phyloP scores from a whole-genome alignment of 352 stramenopile genomes.

The Globisporangium parvum region DNA sequence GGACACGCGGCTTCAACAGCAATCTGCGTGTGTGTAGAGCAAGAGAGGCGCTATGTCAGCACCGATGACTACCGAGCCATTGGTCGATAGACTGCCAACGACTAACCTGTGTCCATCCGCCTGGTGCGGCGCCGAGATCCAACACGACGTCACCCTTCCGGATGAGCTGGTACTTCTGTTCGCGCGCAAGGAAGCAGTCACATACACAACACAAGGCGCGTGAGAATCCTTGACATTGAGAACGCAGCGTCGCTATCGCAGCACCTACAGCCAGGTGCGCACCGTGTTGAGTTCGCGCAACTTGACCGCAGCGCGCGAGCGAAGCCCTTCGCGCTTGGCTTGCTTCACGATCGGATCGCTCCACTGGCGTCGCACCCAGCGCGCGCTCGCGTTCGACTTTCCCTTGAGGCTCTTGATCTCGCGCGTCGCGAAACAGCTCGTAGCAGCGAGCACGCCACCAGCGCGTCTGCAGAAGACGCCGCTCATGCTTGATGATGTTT shows the following conservation, averaged over 20 bases:
- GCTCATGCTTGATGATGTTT: too few species aligned
- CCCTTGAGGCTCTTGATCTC: conserved; percentile 75
- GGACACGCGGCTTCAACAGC: conserved; percentile 48
- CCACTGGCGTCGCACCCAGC: conserved; percentile 83
- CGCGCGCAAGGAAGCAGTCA: background rate
- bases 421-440: conserved; percentile 18
- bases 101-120: conserved; percentile 78
- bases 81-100: background rate
- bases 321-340: conserved; percentile 75
- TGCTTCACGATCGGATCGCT: conserved; percentile 82
- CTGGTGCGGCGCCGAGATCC: conserved; percentile 77
- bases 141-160: conserved; percentile 60
- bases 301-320: conserved; percentile 79
- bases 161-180: conserved; percentile 66
- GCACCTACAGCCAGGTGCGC: background rate
- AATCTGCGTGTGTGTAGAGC: conserved; percentile 18
- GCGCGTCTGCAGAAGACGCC: conserved; percentile 12
- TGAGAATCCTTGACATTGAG: background rate
- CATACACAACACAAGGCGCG: background rate
- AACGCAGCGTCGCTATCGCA: too few species aligned
- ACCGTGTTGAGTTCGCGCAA: conserved; percentile 78
- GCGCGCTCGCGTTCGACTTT: conserved; percentile 78
- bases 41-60: too few species aligned
- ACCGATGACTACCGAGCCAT: background rate
- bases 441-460: conserved; percentile 8